phyloP scores from a whole-genome alignment of 768 basidiomycete genomes.

The Rhodosporidiobolus odoratus region DNA sequence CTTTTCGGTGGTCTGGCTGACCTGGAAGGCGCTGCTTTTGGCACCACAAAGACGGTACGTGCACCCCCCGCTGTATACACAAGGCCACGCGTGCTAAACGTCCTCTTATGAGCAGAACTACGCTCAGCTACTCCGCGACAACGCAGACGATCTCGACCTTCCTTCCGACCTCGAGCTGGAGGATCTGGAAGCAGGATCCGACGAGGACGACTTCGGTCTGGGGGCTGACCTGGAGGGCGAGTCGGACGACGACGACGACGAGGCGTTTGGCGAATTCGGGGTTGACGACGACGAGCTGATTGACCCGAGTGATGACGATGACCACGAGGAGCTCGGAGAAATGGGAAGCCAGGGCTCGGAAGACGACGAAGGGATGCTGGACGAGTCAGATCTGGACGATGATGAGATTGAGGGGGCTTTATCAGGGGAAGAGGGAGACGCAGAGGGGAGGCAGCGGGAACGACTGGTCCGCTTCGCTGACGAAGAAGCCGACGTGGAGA shows the following conservation, averaged over 20 bases:
- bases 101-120: slow-evolving; percentile 20
- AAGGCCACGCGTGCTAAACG: not conserved
- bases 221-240: slow-evolving; percentile 35
- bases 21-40: slow-evolving; percentile 40
- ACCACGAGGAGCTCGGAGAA: slow-evolving; percentile 32
- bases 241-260: slow-evolving; percentile 32
- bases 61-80: slow-evolving; percentile 17
- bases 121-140: slow-evolving; percentile 38
- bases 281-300: slow-evolving; percentile 20
- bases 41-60: slow-evolving; percentile 44
- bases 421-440: slow-evolving; percentile 35
- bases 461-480: slow-evolving; percentile 16
- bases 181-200: slow-evolving; percentile 25
- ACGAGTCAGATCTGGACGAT: slow-evolving; percentile 50
- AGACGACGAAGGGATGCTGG: slow-evolving; percentile 37
- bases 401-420: slow-evolving; percentile 27
- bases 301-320: slow-evolving; percentile 33
- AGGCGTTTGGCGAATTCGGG: slow-evolving; percentile 23
- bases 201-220: slow-evolving; percentile 13
- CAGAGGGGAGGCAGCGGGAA: slow-evolving; percentile 41
- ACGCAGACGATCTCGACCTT: slow-evolving; percentile 41
- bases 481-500: slow-evolving; percentile 15
- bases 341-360: slow-evolving; percentile 26
- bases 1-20: slow-evolving; percentile 56
- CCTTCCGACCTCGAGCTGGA: slow-evolving; percentile 11